A percentile compares a stretch with the other conserved stretches of the same genome.
Evolutionary conservation across 2,329 filamentous ascomycete species (phyloP).

Genomic region (Fusarium bactridioides): DNA sequence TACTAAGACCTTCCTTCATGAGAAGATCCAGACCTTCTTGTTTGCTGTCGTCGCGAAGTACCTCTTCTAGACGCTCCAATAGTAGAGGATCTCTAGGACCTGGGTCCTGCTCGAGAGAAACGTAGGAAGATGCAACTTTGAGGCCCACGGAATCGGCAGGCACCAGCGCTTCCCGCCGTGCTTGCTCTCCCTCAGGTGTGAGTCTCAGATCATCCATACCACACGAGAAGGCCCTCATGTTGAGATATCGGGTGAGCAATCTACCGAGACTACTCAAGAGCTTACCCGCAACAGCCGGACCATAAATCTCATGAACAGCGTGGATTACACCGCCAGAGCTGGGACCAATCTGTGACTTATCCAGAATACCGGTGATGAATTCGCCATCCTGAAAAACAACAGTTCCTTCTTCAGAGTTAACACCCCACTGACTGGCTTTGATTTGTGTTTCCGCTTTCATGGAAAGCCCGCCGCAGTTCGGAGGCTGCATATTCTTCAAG

Average conservation of each 20-base stretch:
- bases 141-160: constrained; percentile 76
- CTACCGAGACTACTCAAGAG: constrained; percentile 89
- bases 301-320: constrained; percentile 91
- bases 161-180: constrained; percentile 72
- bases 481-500: constrained; percentile 87
- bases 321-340: constrained; percentile 88
- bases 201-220: constrained; percentile 95
- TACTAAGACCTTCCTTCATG: constrained; percentile 74
- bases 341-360: constrained; percentile 94
- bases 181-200: constrained; percentile 78
- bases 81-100: constrained; percentile 75
- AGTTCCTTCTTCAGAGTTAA: constrained; percentile 76
- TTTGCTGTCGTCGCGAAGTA: constrained; percentile 89
- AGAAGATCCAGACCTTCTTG: constrained; percentile 89
- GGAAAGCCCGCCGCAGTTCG: constrained; percentile 77
- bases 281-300: constrained; percentile 84
- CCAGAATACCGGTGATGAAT: constrained; percentile 87
- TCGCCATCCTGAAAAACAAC: constrained; percentile 89
- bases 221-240: constrained; percentile 95
- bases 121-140: constrained; percentile 84
- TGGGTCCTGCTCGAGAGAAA: constrained; percentile 76
- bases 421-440: constrained; percentile 80
- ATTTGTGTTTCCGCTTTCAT: constrained; percentile 83
- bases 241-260: constrained; percentile 85
- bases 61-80: constrained; percentile 81